Evolutionary conservation across 305 asterid genomes (phyloP).

Genomic region (Plantago rigida): DNA sequence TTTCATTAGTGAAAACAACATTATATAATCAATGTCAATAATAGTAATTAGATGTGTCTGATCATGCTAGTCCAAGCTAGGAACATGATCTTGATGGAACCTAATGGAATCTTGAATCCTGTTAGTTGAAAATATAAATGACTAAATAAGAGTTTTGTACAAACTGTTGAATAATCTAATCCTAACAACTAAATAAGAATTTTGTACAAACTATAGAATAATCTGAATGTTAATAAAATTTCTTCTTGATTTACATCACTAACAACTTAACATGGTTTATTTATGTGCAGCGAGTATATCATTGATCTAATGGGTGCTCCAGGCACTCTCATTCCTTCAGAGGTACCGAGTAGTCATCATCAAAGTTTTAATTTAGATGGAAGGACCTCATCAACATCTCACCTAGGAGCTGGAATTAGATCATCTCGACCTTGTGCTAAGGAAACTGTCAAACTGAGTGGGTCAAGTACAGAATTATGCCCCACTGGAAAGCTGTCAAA

Average conservation of each 20-base stretch:
- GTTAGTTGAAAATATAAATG: no score
- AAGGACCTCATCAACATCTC: conserved; percentile 32
- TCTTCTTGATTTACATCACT: conserved; percentile 5
- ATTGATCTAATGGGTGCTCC: conserved; percentile 99
- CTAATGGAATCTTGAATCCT: no score
- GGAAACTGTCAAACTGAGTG: conserved; percentile 26
- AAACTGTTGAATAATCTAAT: no score
- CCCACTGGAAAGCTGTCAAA: conserved; percentile 36
- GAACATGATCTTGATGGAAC: no score
- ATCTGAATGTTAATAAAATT: neutral
- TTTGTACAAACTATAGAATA: no score
- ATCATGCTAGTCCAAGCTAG: no score
- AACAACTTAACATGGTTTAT: conserved; percentile 12
- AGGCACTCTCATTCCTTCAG: conserved; percentile 88
- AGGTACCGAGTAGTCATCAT: conserved; percentile 59
- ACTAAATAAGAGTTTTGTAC: no score
- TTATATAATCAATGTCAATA: no score
- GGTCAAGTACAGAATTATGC: conserved; percentile 36
- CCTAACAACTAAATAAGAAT: no score
- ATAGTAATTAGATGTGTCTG: no score
- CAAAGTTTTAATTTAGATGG: conserved; percentile 56
- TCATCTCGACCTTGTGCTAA: conserved; percentile 30
- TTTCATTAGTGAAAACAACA: no score
- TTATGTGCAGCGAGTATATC: conserved; percentile 78
- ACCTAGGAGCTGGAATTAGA: conserved; percentile 29